Evolutionary conservation across 352 stramenopile species (phyloP).

Genomic region (Nothophytophthora sp.): DNA sequence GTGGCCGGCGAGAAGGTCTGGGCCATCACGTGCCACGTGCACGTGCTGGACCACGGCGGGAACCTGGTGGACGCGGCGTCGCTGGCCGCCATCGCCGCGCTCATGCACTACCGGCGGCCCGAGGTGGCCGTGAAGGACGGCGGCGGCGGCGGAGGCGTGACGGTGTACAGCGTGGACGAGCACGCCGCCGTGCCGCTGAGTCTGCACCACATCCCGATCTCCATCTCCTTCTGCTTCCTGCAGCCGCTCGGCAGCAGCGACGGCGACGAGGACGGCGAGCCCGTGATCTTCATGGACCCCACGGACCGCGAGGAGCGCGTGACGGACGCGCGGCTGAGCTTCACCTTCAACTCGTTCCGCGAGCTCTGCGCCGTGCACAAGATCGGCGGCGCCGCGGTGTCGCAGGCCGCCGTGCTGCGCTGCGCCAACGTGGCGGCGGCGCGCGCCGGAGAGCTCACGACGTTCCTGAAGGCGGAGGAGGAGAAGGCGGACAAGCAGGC

Average conservation of each 20-base stretch:
- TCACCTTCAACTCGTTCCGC: conserved; percentile 92
- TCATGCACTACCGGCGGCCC: conserved; percentile 93
- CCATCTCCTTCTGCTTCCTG: conserved; percentile 92
- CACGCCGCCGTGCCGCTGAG: conserved; percentile 92
- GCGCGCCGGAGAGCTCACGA: conserved; percentile 77
- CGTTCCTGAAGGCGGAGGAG: conserved; percentile 74
- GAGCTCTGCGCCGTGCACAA: conserved; percentile 92
- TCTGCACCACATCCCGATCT: conserved; percentile 96
- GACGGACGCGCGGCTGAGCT: conserved; percentile 85
- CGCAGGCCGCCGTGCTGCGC: conserved; percentile 60
- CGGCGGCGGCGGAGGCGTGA: conserved; percentile 25
- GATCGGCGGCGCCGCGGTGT: conserved; percentile 81
- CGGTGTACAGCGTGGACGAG: conserved; percentile 86
- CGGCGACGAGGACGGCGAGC: conserved; percentile 32
- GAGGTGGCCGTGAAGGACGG: conserved; percentile 76
- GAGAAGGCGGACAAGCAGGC: conserved; percentile 73
- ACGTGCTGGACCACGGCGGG: conserved; percentile 92
- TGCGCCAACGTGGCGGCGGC: conserved; percentile 81
- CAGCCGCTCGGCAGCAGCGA: conserved; percentile 27
- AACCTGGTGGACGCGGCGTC: conserved; percentile 93
- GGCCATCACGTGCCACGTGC: conserved; percentile 91
- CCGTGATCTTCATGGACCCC: conserved; percentile 88
- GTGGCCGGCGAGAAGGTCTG: conserved; percentile 94
- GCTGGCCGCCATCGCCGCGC: conserved; percentile 92
- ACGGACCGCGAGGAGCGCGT: conserved; percentile 90